These are phyloP conservation scores for Vanrija pseudolonga DNA, from an alignment of 1,284 basidiomycete genomes.

Conservation along the genomic window DNA sequence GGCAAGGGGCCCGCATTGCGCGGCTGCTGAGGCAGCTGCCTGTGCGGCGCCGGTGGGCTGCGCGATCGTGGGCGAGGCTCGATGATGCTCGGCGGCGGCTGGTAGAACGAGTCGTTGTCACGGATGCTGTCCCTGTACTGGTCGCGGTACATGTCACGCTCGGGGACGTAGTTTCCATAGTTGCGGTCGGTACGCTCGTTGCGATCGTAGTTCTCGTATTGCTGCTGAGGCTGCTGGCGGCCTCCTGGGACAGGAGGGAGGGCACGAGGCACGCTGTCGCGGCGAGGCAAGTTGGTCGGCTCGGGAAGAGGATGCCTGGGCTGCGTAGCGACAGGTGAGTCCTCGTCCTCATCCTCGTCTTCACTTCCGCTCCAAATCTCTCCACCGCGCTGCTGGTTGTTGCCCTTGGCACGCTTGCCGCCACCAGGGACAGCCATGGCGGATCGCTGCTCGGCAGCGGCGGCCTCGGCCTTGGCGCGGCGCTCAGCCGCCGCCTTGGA, in stretches of 20 bases:
- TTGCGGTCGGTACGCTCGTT: too few species aligned
- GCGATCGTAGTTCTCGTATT: background rate
- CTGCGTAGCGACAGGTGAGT: slow-evolving; percentile 20
- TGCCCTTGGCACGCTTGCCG: slow-evolving; percentile 22
- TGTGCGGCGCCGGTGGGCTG: slow-evolving; percentile 14
- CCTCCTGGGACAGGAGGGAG: slow-evolving; percentile 21
- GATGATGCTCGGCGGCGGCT: too few species aligned
- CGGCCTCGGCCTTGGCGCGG: slow-evolving; percentile 71
- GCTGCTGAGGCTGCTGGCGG: background rate
- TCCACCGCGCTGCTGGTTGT: background rate
- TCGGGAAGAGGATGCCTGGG: background rate
- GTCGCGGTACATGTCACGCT: too few species aligned
- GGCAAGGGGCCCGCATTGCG: slow-evolving; percentile 46
- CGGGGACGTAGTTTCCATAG: too few species aligned
- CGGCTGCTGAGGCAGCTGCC: slow-evolving; percentile 14
- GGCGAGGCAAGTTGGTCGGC: background rate
- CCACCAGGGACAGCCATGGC: slow-evolving; percentile 54
- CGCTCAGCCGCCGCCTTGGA: slow-evolving; percentile 75
- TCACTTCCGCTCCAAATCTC: slow-evolving; percentile 42
- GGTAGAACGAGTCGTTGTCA: too few species aligned
- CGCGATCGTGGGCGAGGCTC: slow-evolving; percentile 7
- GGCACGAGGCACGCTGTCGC: slow-evolving; percentile 15
- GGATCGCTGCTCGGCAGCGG: slow-evolving; percentile 58
- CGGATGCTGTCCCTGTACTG: background rate
- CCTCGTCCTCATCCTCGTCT: slow-evolving; percentile 58